These are phyloP conservation scores for Aspergillus bertholletiae DNA, from an alignment of 495 filamentous ascomycete genomes.

Conservation along the genomic window DNA sequence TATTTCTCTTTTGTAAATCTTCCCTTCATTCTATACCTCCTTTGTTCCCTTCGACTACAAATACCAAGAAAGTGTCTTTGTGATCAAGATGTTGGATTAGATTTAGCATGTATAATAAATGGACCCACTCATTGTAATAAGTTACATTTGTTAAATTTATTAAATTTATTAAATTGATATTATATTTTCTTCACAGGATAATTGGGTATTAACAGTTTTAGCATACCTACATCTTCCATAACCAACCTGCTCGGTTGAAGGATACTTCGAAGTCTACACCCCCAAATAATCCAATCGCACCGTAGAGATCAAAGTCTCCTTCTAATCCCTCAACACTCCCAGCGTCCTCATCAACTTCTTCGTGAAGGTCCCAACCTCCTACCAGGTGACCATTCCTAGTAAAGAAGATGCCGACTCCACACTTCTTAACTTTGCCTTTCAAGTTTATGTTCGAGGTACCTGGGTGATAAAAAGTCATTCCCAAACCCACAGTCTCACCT, in stretches of 20 bases:
- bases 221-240: conserved; percentile 26
- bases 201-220: neutral
- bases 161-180: no score
- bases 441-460: conserved; percentile 15
- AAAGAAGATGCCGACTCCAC: conserved; percentile 67
- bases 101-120: neutral
- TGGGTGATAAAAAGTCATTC: conserved; percentile 61
- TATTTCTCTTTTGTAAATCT: no score
- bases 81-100: neutral
- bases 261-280: conserved; percentile 67
- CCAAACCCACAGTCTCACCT: conserved; percentile 60
- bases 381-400: conserved; percentile 63
- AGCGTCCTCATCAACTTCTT: conserved; percentile 71
- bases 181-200: neutral
- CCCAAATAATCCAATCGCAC: conserved; percentile 73
- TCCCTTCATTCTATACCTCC: neutral
- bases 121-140: neutral
- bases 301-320: conserved; percentile 76
- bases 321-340: conserved; percentile 70
- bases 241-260: conserved; percentile 53
- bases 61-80: neutral
- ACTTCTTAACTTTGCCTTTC: conserved; percentile 12
- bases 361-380: conserved; percentile 79
- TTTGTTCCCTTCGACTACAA: neutral
- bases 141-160: no score